Conservation (phyloP, 2,329 filamentous ascomycete genomes). For the Simplicillium aogashimaense region DNA sequence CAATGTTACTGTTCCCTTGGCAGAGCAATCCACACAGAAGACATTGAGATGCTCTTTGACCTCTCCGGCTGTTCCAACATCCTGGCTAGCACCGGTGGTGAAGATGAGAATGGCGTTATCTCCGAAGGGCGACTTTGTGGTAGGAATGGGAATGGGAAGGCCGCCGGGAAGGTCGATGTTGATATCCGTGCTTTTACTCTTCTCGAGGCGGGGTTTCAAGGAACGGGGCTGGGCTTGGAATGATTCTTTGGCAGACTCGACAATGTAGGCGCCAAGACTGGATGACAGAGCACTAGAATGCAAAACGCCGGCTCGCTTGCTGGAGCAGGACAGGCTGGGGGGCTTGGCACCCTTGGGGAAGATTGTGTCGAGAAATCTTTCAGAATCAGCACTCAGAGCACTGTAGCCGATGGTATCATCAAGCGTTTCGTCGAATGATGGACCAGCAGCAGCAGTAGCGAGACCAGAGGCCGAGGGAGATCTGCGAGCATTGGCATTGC, state of each 20-base stretch:
- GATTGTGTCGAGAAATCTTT: slow-evolving; percentile 8
- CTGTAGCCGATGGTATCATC: slow-evolving; percentile 15
- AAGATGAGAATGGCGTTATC: slow-evolving; percentile 16
- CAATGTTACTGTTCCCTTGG: slow-evolving; percentile 15
- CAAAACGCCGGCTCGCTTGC: not conserved
- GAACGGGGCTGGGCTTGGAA: too few species aligned
- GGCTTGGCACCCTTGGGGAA: not conserved
- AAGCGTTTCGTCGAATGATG: slow-evolving; percentile 17
- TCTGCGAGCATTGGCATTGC: slow-evolving; percentile 2
- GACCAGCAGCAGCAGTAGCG: slow-evolving; percentile 15
- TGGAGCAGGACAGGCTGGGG: not conserved
- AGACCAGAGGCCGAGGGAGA: slow-evolving; percentile 12
- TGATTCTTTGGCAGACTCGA: too few species aligned
- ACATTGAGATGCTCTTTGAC: slow-evolving; percentile 14
- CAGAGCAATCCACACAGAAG: slow-evolving; percentile 20
- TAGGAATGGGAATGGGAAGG: slow-evolving; percentile 8
- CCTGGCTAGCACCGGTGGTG: slow-evolving; percentile 4
- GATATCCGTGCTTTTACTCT: slow-evolving; percentile 8
- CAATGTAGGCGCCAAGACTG: not conserved
- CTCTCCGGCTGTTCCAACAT: slow-evolving; percentile 10
- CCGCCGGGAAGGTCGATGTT: slow-evolving; percentile 12
- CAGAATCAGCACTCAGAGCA: slow-evolving; percentile 6
- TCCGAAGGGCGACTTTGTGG: slow-evolving; percentile 15
- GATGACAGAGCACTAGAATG: slow-evolving; percentile 1
- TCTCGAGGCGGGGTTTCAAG: too few species aligned